Percentiles rank a stretch among this genome's conserved stretches.
These are phyloP conservation scores for Dothistroma pini DNA, from an alignment of 2,329 filamentous ascomycete species.

Conservation along the genomic window DNA sequence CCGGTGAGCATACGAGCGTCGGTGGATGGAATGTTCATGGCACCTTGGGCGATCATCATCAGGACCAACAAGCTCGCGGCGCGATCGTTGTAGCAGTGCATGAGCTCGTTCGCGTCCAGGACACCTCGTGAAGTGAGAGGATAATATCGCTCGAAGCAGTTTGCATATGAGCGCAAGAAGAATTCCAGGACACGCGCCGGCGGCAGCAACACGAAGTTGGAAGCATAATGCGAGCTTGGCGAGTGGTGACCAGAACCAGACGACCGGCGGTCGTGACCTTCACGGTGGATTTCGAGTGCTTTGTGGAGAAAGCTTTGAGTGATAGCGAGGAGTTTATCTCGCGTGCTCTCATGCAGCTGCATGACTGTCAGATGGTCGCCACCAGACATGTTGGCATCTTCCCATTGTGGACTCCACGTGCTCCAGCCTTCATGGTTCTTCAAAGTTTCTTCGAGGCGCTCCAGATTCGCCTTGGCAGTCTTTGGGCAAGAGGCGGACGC, in stretches of 20 bases:
- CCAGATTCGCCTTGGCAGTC: conserved; percentile 50
- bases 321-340: conserved; percentile 68
- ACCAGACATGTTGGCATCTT: conserved; percentile 47
- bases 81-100: conserved; percentile 59
- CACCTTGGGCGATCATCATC: conserved; percentile 70
- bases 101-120: conserved; percentile 64
- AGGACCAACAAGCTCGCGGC: conserved; percentile 63
- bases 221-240: conserved; percentile 48
- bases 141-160: conserved; percentile 64
- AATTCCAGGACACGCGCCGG: conserved; percentile 64
- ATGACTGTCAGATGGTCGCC: conserved; percentile 47
- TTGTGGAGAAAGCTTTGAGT: conserved; percentile 68
- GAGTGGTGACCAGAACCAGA: conserved; percentile 35
- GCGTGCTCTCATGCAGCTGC: conserved; percentile 52
- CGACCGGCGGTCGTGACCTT: conserved; percentile 28
- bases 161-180: conserved; percentile 63
- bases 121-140: conserved; percentile 58
- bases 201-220: conserved; percentile 63
- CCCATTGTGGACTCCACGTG: conserved; percentile 49
- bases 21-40: conserved; percentile 60
- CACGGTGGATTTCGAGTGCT: conserved; percentile 64
- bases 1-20: conserved; percentile 64
- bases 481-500: conserved; percentile 49
- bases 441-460: conserved; percentile 50
- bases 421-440: conserved; percentile 52